Base-by-base conservation (phyloP, 2,329 filamentous ascomycete species). In the Chrysoporthe puriensis region DNA sequence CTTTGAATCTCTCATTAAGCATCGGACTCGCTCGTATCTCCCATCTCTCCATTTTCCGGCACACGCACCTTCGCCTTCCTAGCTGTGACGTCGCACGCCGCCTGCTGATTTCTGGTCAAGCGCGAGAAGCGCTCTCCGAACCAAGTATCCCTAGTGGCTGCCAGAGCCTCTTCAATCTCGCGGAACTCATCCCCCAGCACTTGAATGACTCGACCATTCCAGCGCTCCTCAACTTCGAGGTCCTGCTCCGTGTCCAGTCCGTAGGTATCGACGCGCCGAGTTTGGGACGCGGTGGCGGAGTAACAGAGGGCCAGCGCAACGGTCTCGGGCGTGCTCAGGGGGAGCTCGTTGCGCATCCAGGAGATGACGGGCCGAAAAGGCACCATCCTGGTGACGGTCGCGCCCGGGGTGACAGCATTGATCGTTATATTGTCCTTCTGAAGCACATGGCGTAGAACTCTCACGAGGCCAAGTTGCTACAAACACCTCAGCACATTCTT, bases 121-220 rank as follows among this genome's bases (percentile, higher is more conserved):
- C 26, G 50, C 14, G 21, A 26, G 13, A 56, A 63, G 8, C 48
- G 36, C 62, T 63, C 62, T 34, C 62, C 62, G 16, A 63, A 52
- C 62, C 62, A 63, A 16, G n/a, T 2, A 9, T 52, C 36, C 21
- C 62, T 43, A 14, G 14, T 34, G 9, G 57, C 40, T 21, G 40
- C 50, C n/a, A 57, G 26, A 9, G 62, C 21, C 50, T 63, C 32
- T 21, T 63, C 62, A 14, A 63, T 36, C 40, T 57, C 62, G 18
- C 62, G 62, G 4, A 57, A 64, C 40, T 57, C 42, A 8, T 64
- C 62, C 62, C 40, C 50, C 36, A 64, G 21, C 43, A 64, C 62
- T 40, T 64, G 62, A 8, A 64, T 64, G 6, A 64, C 50, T n/a
- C 62, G 52, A 57, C 62, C 62, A 32, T 57, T 64, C 62, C 62